Percentiles rank a stretch among this genome's conserved stretches.
Evolutionary conservation across 768 basidiomycete species (phyloP).

Genomic region (Termitomyces heimii): DNA sequence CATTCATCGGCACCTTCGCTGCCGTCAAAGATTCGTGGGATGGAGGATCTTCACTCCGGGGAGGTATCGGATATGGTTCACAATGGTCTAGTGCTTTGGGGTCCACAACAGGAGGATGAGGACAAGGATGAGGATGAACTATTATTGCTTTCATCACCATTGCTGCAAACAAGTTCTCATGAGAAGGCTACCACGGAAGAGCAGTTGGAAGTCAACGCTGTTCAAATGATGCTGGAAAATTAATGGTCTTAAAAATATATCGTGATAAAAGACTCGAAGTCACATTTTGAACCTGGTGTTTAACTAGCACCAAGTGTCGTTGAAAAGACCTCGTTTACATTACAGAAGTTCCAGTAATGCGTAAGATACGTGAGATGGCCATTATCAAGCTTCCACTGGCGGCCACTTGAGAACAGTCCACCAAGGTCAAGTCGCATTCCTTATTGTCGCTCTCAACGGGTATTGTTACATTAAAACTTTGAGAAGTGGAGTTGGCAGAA

Average conservation of each 20-base stretch:
- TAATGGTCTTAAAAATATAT: background rate
- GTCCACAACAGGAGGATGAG: slow-evolving; percentile 12
- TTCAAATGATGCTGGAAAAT: background rate
- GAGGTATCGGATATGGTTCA: slow-evolving; percentile 40
- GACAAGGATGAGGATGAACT: slow-evolving; percentile 3
- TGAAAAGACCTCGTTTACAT: too few species aligned
- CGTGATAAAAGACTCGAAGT: background rate
- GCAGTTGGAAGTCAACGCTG: background rate
- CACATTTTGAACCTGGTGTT: too few species aligned
- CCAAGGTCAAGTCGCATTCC: background rate
- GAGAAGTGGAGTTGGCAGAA: background rate
- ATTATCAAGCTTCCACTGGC: background rate
- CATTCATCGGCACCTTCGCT: slow-evolving; percentile 32
- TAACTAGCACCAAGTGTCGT: background rate
- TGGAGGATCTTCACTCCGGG: slow-evolving; percentile 43
- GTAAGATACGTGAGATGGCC: background rate
- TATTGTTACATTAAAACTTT: background rate
- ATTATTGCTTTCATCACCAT: background rate
- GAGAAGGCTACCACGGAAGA: background rate
- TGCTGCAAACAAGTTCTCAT: background rate
- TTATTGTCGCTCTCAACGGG: background rate
- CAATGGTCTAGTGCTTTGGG: slow-evolving; percentile 48
- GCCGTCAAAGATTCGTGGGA: slow-evolving; percentile 30
- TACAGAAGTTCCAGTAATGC: background rate
- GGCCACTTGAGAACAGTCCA: background rate